These are phyloP conservation scores for Leucogyrophana mollusca DNA, from an alignment of 768 basidiomycete genomes.

Conservation along the genomic window DNA sequence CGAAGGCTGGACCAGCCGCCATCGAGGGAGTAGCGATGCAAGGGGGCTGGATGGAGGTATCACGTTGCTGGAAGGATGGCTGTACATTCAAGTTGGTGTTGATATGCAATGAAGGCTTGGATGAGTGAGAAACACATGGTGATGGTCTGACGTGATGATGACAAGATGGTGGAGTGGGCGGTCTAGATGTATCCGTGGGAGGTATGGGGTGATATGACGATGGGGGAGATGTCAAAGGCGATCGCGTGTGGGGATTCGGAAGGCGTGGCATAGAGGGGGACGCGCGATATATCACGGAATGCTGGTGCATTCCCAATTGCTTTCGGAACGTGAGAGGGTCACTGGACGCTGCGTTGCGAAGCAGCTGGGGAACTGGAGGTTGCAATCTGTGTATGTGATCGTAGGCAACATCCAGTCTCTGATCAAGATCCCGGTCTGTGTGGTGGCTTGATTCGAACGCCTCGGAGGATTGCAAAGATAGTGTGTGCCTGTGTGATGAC, in stretches of 20 bases:
- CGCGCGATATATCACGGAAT: conserved; percentile 25
- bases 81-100: conserved; percentile 4
- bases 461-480: no score
- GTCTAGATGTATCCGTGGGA: not conserved
- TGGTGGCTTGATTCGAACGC: not conserved
- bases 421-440: conserved; percentile 14
- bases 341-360: conserved; percentile 11
- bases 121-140: not conserved
- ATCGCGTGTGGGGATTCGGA: conserved; percentile 21
- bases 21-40: not conserved
- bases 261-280: conserved; percentile 13
- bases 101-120: conserved; percentile 2
- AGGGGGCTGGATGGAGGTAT: not conserved
- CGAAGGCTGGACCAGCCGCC: not conserved
- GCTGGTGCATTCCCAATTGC: conserved; percentile 29
- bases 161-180: not conserved
- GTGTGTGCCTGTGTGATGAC: no score
- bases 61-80: not conserved
- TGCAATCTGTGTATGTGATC: conserved; percentile 21
- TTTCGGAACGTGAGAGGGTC: conserved; percentile 25
- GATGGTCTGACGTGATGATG: not conserved
- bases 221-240: conserved; percentile 1
- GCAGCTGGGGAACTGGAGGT: conserved; percentile 4
- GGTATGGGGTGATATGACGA: not conserved
- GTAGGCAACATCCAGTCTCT: conserved; percentile 21